phyloP scores from a whole-genome alignment of 2,329 filamentous ascomycete species.

The Parasarocladium wereldwijsianum region DNA sequence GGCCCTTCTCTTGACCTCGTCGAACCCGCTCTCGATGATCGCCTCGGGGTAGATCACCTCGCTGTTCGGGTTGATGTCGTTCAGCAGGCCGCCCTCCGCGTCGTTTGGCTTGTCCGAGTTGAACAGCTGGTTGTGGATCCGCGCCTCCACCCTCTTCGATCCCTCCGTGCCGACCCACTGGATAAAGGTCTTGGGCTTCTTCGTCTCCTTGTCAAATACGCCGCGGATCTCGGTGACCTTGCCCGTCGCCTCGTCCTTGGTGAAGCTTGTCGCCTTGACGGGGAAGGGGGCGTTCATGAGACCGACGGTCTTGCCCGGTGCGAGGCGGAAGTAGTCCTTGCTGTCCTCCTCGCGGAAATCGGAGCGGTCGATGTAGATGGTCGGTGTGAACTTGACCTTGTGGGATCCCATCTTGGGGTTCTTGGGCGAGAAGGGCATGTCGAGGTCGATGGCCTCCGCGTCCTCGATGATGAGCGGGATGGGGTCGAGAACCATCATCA shows the following conservation, averaged over 20 bases:
- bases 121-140: slow-evolving; percentile 73
- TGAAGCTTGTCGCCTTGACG: slow-evolving; percentile 55
- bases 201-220: slow-evolving; percentile 52
- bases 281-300: slow-evolving; percentile 58
- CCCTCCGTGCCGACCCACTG: slow-evolving; percentile 76
- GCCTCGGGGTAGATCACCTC: slow-evolving; percentile 68
- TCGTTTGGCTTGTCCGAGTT: slow-evolving; percentile 71
- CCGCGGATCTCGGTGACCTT: slow-evolving; percentile 51
- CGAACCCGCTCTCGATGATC: slow-evolving; percentile 69
- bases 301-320: slow-evolving; percentile 64
- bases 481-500: slow-evolving; percentile 83
- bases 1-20: slow-evolving; percentile 56
- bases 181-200: slow-evolving; percentile 68
- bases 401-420: slow-evolving; percentile 52
- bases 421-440: slow-evolving; percentile 73
- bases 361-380: slow-evolving; percentile 70
- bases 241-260: slow-evolving; percentile 49
- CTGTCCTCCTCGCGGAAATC: slow-evolving; percentile 67
- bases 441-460: slow-evolving; percentile 49
- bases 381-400: slow-evolving; percentile 52
- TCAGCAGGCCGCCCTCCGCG: slow-evolving; percentile 65
- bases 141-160: slow-evolving; percentile 55
- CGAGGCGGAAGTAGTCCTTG: slow-evolving; percentile 66
- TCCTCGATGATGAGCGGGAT: slow-evolving; percentile 73
- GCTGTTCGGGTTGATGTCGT: slow-evolving; percentile 72